Percentiles rank a stretch among this genome's conserved stretches.
Conservation (phyloP, 2,329 filamentous ascomycete species). For the Rhynchosporium agropyri region DNA sequence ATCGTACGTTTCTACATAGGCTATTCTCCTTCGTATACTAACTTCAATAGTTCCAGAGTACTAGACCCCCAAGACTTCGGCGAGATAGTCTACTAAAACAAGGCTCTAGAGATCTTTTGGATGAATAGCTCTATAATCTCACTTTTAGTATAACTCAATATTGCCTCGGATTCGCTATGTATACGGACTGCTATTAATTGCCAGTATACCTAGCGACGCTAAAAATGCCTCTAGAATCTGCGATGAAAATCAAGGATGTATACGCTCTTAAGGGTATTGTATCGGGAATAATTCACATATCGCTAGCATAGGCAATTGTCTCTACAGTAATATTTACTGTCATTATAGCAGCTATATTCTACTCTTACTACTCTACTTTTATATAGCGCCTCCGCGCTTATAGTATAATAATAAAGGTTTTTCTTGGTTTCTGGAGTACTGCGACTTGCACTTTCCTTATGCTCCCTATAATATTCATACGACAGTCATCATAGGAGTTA, state of each 20-base stretch:
- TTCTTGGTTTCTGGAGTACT: slow-evolving; percentile 8
- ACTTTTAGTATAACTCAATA: slow-evolving; percentile 6
- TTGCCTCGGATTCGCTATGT: slow-evolving; percentile 7
- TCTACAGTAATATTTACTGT: slow-evolving; percentile 10
- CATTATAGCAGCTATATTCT: slow-evolving; percentile 10
- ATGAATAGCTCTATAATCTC: slow-evolving; percentile 7
- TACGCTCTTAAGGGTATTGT: slow-evolving; percentile 8
- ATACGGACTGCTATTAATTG: slow-evolving; percentile 9
- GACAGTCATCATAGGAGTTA: slow-evolving; percentile 5
- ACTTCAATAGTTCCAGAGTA: slow-evolving; percentile 8
- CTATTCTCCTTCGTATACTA: not conserved
- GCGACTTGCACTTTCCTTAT: slow-evolving; percentile 12
- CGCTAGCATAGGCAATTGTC: not conserved
- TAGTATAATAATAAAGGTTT: slow-evolving; percentile 10
- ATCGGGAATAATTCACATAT: slow-evolving; percentile 11
- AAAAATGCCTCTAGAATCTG: slow-evolving; percentile 7
- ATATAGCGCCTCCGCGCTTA: slow-evolving; percentile 4
- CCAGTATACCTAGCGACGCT: slow-evolving; percentile 3
- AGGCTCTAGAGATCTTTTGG: not conserved
- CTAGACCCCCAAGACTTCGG: slow-evolving; percentile 5
- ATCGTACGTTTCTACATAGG: not conserved
- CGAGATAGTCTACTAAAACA: slow-evolving; percentile 4
- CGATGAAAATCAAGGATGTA: slow-evolving; percentile 8
- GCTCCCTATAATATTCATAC: slow-evolving; percentile 5
- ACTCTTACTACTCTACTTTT: slow-evolving; percentile 10